phyloP scores from a whole-genome alignment of 768 basidiomycete species.

The Omphalotus guepiniiformis region DNA sequence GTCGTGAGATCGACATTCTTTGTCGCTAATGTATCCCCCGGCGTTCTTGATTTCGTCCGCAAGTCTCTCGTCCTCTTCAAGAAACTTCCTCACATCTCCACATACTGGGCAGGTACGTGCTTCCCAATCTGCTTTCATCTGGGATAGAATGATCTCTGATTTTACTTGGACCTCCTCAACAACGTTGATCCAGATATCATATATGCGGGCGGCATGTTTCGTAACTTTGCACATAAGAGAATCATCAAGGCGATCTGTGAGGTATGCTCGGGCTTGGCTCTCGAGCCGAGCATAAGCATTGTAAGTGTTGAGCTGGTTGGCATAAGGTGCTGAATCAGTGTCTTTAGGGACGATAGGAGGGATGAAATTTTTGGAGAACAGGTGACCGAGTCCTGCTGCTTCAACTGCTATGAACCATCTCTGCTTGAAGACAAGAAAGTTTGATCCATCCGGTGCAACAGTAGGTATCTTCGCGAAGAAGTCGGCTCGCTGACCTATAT shows the following conservation, averaged over 20 bases:
- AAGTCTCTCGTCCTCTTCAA: neutral
- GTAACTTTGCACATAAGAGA: neutral
- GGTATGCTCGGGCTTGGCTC: neutral
- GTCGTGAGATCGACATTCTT: neutral
- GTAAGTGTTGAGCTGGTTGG: neutral
- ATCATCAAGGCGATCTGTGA: neutral
- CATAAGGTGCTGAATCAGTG: neutral
- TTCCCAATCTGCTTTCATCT: neutral
- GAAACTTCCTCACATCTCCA: neutral
- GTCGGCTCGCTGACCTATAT: neutral
- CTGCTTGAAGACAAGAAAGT: neutral
- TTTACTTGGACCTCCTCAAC: slow-evolving; percentile 2
- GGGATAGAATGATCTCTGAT: neutral
- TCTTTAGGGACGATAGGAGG: neutral
- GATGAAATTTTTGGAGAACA: neutral
- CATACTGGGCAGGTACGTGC: neutral
- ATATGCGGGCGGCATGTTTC: neutral
- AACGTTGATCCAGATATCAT: neutral
- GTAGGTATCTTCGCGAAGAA: neutral
- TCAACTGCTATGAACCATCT: neutral
- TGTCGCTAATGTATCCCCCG: neutral
- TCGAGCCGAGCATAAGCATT: neutral
- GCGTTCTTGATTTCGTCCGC: neutral
- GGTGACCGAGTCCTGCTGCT: neutral
- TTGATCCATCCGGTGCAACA: neutral